Percentiles rank a stretch among this genome's conserved stretches.
Evolutionary conservation across 371 early-diverging fungal species (phyloP).

Genomic region (Actinomucor elegans): DNA sequence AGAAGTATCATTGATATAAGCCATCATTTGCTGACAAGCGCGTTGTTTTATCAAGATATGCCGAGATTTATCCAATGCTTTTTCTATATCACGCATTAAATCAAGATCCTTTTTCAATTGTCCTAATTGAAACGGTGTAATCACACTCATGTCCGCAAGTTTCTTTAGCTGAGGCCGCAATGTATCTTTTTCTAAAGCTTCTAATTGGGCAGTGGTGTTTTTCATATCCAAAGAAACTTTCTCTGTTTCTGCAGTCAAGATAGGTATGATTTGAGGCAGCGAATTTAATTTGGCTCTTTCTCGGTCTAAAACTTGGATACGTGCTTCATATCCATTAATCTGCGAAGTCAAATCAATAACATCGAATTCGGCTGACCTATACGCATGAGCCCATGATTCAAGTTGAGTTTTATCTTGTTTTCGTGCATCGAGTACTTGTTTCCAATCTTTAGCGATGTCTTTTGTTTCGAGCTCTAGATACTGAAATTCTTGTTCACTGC

Average conservation of each 20-base stretch:
- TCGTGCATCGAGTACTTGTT: too few relatives aligned
- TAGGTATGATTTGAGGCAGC: slow-evolving; percentile 15
- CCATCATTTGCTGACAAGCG: slow-evolving; percentile 8
- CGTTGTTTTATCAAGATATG: slow-evolving; percentile 14
- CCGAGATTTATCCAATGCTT: too few relatives aligned
- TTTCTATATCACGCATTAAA: too few relatives aligned
- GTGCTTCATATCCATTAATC: slow-evolving; percentile 15
- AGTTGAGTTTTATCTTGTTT: not conserved
- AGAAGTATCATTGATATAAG: too few relatives aligned
- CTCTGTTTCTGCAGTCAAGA: slow-evolving; percentile 15
- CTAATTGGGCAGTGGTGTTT: not conserved
- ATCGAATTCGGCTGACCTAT: slow-evolving; percentile 12
- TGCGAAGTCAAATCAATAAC: slow-evolving; percentile 14
- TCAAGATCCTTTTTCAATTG: too few relatives aligned
- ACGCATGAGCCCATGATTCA: not conserved
- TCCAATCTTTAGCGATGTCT: too few relatives aligned
- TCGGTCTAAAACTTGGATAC: slow-evolving; percentile 4
- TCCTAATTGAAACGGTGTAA: too few relatives aligned
- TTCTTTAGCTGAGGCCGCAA: slow-evolving; percentile 4
- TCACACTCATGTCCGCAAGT: too few relatives aligned
- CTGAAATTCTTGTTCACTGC: too few relatives aligned
- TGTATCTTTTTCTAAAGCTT: slow-evolving; percentile 1
- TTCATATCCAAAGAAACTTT: slow-evolving; percentile 1
- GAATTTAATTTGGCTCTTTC: slow-evolving; percentile 11
- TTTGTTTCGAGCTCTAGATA: too few relatives aligned